Base-by-base conservation (phyloP, 805 yeast species). In the Hanseniaspora nectarophila region DNA sequence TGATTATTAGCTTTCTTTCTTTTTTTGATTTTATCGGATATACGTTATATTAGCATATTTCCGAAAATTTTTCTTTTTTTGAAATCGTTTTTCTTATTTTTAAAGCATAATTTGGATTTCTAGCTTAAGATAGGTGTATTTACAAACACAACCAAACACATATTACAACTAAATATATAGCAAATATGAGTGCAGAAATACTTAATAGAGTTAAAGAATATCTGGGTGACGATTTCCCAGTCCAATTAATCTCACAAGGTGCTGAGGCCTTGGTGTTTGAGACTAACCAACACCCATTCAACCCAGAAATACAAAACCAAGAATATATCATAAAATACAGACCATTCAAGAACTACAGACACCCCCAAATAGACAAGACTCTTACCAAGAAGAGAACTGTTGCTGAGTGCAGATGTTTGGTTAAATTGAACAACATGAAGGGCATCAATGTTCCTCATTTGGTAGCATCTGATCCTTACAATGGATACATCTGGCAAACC, bases 401-500 rank as follows among this genome's bases (percentile, higher is more conserved):
- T 3, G 81, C 90, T 0, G 98, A 92, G 62, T 87, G 88, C 1
- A 80, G 89, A 58, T 71, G 90, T 28, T 67, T 92, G 66, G 73
- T 75, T 45, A 82, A 77, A 61, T 67, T 85, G 35, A 61, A 63
- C 13, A 57, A 59, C 7, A 57, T 68, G 16, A 59, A 65, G 10
- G 83, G 80, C 0, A 73, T 92, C 16, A 70, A 71, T 9, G 85
- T 83, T 1, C 98, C 98, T 0, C 66, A 72, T 54, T 63, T 92
- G 43, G 67, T 84, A n/a, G 81, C 81, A 46, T 74, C 81, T n/a
- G 97, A 92, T 67, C 76, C 81, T 3, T 66, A 73, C 38, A 76
- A 78, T 56, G 98, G 97, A 1, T 68, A 85, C 43, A 78, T 92
- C 24, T 88, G 94, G 92, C 85, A 90, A 90, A 94, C 86, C 59